Evolutionary conservation across 306 rosid genomes (phyloP), one percentile per base, ranked within the genome.

Genomic region (Quercus parvula): DNA sequence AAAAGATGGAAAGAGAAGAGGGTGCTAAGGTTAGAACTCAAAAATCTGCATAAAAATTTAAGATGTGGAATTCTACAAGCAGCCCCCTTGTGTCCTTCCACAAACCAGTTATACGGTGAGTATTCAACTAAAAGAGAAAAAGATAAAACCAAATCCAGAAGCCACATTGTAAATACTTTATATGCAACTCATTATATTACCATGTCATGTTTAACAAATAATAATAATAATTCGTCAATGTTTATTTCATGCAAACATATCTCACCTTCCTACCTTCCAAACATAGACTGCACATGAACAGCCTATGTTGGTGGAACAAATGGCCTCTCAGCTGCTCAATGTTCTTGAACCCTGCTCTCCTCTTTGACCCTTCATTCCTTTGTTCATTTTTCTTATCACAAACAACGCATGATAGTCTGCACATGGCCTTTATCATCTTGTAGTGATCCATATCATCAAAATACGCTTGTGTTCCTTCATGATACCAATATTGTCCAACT

Each of bases 351-450:
- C 56, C 64, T 2, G 54, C 66, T 56, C 62, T 56, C 8, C 66
- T 56, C 66, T 28, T 20, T 73, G 77, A 54, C 15, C 77, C 77
- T 55, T 73, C 25, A 28, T 25, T 73, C 19, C 24, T 31, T 57
- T 31, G 66, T 28, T 11, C 51, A 8, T 56, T 56, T 31, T 55
- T 54, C 64, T 56, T 55, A 54, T 73, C 77, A 73, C 77, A 73
- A 20, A 73, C 66, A 55, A 33, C 20, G 18, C 77, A 73, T 73
- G 77, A 55, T 10, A 89, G 87, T 86, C 83, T 84, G 76, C 92
- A 89, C 90, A 84, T 86, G 20, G 88, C 90, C 79, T 85, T 89
- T 77, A 89, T 83, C 92, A 89, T 89, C 89, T 84, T 86, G 83
- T 89, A 89, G 73, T 89, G 92, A 59, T 89, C 88, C 13, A 44